Percentiles rank a stretch among this genome's conserved stretches.
These are phyloP conservation scores for Aspergillus panamensis DNA, from an alignment of 495 filamentous ascomycete genomes.

Conservation along the genomic window DNA sequence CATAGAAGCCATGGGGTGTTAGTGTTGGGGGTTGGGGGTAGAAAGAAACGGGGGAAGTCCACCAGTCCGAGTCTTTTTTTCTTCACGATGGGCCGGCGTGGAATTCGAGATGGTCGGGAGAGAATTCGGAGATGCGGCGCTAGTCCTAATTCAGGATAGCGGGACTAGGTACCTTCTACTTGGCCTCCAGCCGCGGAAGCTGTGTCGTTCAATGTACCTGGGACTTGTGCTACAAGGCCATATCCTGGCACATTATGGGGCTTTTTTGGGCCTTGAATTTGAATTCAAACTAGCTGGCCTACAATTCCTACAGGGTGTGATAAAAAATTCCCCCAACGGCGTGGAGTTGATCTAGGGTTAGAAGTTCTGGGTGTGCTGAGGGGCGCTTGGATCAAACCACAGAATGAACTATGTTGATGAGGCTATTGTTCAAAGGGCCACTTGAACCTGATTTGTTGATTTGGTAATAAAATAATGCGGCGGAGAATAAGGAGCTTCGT, in stretches of 20 bases:
- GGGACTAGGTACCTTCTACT: constrained; percentile 7
- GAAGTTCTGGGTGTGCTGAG: background rate
- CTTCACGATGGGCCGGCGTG: constrained; percentile 18
- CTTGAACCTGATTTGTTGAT: too few relatives aligned
- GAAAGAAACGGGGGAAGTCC: constrained; percentile 30
- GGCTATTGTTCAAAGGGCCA: too few relatives aligned
- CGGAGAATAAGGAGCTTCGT: too few relatives aligned
- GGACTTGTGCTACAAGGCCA: constrained; percentile 7
- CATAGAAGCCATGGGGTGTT: constrained; percentile 37
- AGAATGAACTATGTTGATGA: too few relatives aligned
- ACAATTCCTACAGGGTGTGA: background rate
- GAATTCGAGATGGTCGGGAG: constrained; percentile 23
- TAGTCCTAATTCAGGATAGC: constrained; percentile 23
- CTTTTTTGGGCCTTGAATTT: background rate
- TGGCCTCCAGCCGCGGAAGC: background rate
- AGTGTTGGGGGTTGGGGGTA: constrained; percentile 17
- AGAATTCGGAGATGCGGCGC: constrained; percentile 27
- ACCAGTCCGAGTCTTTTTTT: constrained; percentile 33
- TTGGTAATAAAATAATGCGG: too few relatives aligned
- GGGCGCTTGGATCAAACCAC: too few relatives aligned
- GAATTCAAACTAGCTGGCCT: background rate
- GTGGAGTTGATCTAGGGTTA: background rate
- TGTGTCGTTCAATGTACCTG: constrained; percentile 7
- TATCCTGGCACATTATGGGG: background rate
- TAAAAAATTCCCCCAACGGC: background rate